Conservation (phyloP, 345 rosid species). For the Rhodamnia argentea region DNA sequence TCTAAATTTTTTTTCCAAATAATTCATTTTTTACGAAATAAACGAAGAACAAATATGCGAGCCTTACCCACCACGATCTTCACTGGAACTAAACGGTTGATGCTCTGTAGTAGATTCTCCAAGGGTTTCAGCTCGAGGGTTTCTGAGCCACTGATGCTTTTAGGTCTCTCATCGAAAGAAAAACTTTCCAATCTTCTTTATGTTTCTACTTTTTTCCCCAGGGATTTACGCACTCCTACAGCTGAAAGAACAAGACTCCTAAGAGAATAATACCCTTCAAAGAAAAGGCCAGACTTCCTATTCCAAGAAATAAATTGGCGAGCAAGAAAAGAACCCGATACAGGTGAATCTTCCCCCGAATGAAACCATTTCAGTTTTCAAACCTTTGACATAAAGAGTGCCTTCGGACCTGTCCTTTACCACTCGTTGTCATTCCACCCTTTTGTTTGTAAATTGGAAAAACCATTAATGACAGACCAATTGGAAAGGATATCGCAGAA, state of each 20-base stretch:
- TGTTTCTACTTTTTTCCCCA: not conserved
- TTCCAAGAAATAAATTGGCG: not conserved
- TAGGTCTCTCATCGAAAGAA: not conserved
- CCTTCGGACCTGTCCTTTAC: not conserved
- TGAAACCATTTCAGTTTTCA: not conserved
- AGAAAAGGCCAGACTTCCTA: not conserved
- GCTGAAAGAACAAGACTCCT: not conserved
- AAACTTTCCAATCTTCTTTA: not conserved
- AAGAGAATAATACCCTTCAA: not conserved
- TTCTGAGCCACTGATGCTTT: conserved; percentile 6
- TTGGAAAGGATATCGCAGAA: not conserved
- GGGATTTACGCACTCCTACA: not conserved
- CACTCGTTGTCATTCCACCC: not conserved
- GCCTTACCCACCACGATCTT: conserved; percentile 4
- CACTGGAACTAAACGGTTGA: not conserved
- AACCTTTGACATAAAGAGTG: not conserved
- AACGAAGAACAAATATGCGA: not conserved
- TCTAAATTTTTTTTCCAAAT: too few relatives aligned
- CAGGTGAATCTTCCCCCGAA: not conserved
- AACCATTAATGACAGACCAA: not conserved
- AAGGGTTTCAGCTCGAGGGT: conserved; percentile 35
- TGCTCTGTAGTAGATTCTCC: not conserved
- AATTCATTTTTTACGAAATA: too few relatives aligned
- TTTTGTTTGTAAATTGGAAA: not conserved
- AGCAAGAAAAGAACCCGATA: not conserved